Evolutionary conservation across 2,329 filamentous ascomycete species (phyloP).

Genomic region (Xylaria sp.): DNA sequence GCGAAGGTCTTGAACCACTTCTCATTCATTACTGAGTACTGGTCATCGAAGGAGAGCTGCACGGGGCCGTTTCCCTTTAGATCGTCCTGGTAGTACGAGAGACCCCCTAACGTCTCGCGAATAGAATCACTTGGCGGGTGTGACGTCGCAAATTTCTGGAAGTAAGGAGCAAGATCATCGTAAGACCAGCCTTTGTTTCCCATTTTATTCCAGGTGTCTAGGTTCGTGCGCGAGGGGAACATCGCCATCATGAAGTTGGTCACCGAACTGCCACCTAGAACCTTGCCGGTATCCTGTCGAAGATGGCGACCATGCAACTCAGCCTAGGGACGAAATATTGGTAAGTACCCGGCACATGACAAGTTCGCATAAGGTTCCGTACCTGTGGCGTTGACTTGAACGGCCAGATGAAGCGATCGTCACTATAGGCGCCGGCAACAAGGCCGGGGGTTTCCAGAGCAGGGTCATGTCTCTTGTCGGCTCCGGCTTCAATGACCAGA

Average conservation of each 20-base stretch:
- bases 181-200: conserved; percentile 43
- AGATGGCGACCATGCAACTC: conserved; percentile 48
- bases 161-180: conserved; percentile 40
- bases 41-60: conserved; percentile 53
- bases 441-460: conserved; percentile 54
- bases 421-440: conserved; percentile 37
- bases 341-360: conserved; percentile 17
- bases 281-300: conserved; percentile 50
- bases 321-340: conserved; percentile 32
- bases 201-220: conserved; percentile 40
- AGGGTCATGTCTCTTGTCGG: conserved; percentile 50
- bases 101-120: conserved; percentile 35
- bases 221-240: conserved; percentile 40
- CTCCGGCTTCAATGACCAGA: conserved; percentile 56
- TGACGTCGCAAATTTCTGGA: conserved; percentile 39
- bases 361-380: conserved; percentile 1
- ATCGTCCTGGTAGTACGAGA: conserved; percentile 49
- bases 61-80: conserved; percentile 50
- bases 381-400: conserved; percentile 53
- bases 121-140: conserved; percentile 37
- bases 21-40: conserved; percentile 49
- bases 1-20: conserved; percentile 54
- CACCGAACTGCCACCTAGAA: conserved; percentile 50
- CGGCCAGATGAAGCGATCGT: conserved; percentile 56
- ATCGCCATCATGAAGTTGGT: conserved; percentile 44